phyloP scores from a whole-genome alignment of 306 rosid genomes.

The Quercus dentata region DNA sequence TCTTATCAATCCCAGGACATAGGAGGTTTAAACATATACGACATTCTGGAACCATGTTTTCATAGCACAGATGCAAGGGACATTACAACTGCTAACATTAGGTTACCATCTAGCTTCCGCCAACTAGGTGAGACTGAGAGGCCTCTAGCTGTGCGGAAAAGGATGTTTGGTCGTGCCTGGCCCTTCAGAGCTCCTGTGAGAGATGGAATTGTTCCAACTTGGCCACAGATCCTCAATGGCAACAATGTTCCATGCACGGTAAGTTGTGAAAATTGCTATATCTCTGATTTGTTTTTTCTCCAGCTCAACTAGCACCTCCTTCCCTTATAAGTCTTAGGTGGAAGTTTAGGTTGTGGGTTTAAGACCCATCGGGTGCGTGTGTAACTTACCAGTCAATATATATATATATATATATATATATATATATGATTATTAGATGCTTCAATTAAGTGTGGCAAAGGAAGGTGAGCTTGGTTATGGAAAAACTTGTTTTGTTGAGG shows the following conservation, averaged over 20 bases:
- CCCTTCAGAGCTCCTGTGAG: conserved; percentile 90
- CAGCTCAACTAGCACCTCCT: background rate
- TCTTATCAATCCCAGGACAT: conserved; percentile 46
- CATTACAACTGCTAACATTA: conserved; percentile 27
- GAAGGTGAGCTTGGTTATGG: too few species aligned
- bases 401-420: too few species aligned
- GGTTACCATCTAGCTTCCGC: conserved; percentile 68
- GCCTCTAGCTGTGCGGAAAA: conserved; percentile 80
- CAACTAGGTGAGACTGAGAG: conserved; percentile 71
- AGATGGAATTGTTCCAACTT: conserved; percentile 78
- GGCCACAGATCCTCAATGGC: conserved; percentile 62
- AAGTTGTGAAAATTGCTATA: conserved; percentile 27
- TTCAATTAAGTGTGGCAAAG: too few species aligned
- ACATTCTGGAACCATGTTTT: conserved; percentile 94
- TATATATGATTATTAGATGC: too few species aligned
- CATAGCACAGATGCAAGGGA: conserved; percentile 37
- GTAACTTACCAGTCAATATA: too few species aligned
- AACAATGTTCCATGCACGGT: conserved; percentile 70
- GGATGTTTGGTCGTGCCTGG: conserved; percentile 99
- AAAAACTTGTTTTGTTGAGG: too few species aligned
- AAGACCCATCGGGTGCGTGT: too few species aligned
- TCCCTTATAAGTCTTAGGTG: too few species aligned
- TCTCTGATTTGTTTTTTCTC: background rate
- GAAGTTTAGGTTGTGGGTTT: too few species aligned
- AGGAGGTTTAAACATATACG: conserved; percentile 57